Base-by-base conservation (phyloP, 2,329 filamentous ascomycete species). In the Aureobasidium pullulans region DNA sequence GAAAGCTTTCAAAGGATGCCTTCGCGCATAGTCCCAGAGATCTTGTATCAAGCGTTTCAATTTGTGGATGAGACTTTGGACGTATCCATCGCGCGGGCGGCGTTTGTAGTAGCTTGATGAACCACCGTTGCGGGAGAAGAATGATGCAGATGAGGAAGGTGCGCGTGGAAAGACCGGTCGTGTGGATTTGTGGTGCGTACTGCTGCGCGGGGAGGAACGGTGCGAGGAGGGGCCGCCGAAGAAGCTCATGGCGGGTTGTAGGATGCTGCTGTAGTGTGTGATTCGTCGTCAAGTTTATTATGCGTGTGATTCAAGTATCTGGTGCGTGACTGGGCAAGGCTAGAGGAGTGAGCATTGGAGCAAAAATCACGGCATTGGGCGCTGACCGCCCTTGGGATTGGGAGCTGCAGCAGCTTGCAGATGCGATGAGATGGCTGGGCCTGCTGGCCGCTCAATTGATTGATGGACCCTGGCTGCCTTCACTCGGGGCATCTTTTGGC, bases 1-100 rank as follows among this genome's bases (percentile, higher is more conserved):
- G 77, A 96, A 89, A 49, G 96, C 89, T 76, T 95, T 95, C 70
- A 90, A 76, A 0, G 92, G 93, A 75, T 96, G 87, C 39, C 84
- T 81, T 70, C 89, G 87, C 67, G 89, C 88, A 75, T 93, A 96
- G 71, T 86, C 83, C 71, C 87, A 79, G 8, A 96, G 84, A 70
- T 96, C 86, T 68, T 88, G 87, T 60, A 96, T 76, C 63, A 96
- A 83, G 44, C 87, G 85, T 70, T 87, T 87, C 62, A 96, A 83
- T 68, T 90, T 87, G 72, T 84, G 83, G 72, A 90, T 81, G 48
- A 90, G 79, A 65, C 86, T 85, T 59, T 84, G 77, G 63, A 96
- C 75, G 76, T 95, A 96, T 68, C 86, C 87, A 62, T 84, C 81
- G 65, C 93, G 88, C 2, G 93, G 89, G 3, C 79, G 76, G 16